Evolutionary conservation across 495 filamentous ascomycete genomes (phyloP).

Genomic region (Neurospora sp.): DNA sequence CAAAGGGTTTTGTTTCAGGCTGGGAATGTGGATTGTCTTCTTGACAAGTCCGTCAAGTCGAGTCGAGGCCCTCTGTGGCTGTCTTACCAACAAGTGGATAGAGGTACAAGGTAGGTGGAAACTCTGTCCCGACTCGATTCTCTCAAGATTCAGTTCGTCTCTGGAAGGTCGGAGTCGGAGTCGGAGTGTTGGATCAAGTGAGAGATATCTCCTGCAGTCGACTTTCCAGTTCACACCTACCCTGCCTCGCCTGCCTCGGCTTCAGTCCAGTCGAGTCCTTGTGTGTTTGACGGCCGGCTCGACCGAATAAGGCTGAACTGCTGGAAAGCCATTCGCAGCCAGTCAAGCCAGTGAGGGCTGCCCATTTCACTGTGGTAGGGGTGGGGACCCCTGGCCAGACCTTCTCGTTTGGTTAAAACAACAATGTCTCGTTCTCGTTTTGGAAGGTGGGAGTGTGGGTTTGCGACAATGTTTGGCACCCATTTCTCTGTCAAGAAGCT

Average conservation of each 20-base stretch:
- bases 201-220: not conserved
- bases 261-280: not conserved
- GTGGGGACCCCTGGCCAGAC: not conserved
- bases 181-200: not conserved
- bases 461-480: not conserved
- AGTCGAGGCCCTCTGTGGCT: not conserved
- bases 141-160: not conserved
- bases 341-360: not conserved
- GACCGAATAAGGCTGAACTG: not conserved
- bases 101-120: no score
- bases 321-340: not conserved
- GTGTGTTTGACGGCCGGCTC: not conserved
- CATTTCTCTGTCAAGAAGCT: not conserved
- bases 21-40: not conserved
- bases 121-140: not conserved
- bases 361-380: not conserved
- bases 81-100: not conserved
- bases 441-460: constrained; percentile 1
- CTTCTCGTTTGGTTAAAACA: not conserved
- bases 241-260: not conserved
- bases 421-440: not conserved
- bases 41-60: no score
- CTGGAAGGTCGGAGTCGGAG: not conserved
- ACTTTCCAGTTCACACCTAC: not conserved
- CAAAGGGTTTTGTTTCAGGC: not conserved